Conservation (phyloP, 2,329 filamentous ascomycete species). For the Hypomyces rosellus region DNA sequence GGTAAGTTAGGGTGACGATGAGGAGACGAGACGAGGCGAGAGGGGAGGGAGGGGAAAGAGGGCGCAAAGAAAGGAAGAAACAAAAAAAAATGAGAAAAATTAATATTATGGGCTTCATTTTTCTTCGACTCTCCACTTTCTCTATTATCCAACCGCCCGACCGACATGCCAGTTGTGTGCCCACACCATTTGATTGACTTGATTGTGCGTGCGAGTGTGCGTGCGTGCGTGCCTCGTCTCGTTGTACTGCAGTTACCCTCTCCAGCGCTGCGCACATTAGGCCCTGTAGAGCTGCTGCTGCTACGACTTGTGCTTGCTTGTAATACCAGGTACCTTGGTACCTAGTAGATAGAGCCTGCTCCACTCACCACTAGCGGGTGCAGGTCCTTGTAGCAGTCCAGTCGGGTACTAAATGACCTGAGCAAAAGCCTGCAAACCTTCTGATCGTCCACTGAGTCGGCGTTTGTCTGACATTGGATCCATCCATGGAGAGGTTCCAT, state of each 20-base stretch:
- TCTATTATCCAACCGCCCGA: not conserved
- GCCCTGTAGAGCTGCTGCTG: not conserved
- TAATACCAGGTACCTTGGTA: too few species aligned
- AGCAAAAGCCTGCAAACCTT: not conserved
- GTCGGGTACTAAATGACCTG: too few species aligned
- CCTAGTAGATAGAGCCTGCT: not conserved
- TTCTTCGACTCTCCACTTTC: not conserved
- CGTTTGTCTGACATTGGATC: not conserved
- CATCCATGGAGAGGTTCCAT: constrained; percentile 1
- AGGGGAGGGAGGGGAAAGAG: too few species aligned
- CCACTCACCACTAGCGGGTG: not conserved
- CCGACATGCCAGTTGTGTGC: not conserved
- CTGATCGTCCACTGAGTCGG: not conserved
- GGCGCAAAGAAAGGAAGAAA: too few species aligned
- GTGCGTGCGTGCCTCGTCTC: too few species aligned
- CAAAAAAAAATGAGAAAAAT: too few species aligned
- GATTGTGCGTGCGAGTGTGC: too few species aligned
- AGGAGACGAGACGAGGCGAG: too few species aligned
- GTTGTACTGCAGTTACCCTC: too few species aligned
- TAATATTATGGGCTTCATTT: not conserved
- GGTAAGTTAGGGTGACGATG: not conserved
- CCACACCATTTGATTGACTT: not conserved
- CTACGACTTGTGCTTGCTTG: too few species aligned
- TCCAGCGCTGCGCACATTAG: too few species aligned
- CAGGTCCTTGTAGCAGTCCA: not conserved